Base-by-base conservation (phyloP, 192 early-diverging fungal genomes). In the Coemansia sp. region DNA sequence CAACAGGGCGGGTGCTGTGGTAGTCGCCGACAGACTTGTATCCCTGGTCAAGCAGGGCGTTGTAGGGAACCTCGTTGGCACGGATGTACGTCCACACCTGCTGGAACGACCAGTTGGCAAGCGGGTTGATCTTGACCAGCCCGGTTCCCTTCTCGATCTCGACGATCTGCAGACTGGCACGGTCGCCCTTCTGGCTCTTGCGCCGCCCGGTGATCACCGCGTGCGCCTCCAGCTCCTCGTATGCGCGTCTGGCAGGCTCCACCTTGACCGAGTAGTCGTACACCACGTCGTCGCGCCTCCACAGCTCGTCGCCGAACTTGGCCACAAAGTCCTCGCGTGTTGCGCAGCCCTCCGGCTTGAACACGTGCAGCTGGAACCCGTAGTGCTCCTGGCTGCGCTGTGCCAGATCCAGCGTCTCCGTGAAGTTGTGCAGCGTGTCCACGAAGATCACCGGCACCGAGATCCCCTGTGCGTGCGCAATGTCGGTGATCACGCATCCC, bases 251-350 rank as follows among this genome's bases (percentile, higher is more conserved):
- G 9, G 90, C 92, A 0, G 96, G 96, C 80, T 98, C 96, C 19
- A 95, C 95, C 71, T 98, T 98, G 67, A 96, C 92, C 18, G 94
- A 75, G 70, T 91, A 98, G 84, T 98, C 96, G 68, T 93, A 93
- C 3, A 85, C 82, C 56, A 88, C 82, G 42, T 92, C 88, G 63
- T 96, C 90, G 7, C 76, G 85, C 67, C 91, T 88, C 94, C 94
- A 98, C 67, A 98, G 87, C 23, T 85, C 77, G 63, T 91, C 73
- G 40, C 96, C 96, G 74, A 95, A 81, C 59, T 81, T 75, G 49
- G 57, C 64, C 53, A 89, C 87, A 72, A 98, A 96, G 50, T 92
- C 89, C 12, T 84, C 79, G 38, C 81, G 72, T 9, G 87, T 88
- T 39, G 75, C 71, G 71, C 78, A 85, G 56, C 80, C 85, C 15